phyloP scores from a whole-genome alignment of 768 basidiomycete species.

The Phylloporus scabripes region DNA sequence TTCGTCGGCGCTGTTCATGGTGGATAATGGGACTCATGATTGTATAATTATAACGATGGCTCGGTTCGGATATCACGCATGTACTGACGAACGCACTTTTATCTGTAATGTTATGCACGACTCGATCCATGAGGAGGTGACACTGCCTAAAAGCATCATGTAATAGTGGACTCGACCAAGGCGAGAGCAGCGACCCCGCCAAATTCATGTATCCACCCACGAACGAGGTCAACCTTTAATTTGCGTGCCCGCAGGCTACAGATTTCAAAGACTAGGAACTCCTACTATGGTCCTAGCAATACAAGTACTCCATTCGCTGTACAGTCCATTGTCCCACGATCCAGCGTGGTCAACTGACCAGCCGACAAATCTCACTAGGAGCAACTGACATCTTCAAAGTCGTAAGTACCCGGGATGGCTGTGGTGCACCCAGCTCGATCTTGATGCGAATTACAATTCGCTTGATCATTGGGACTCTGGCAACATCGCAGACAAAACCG shows the following conservation, averaged over 20 bases:
- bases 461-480: conserved; percentile 35
- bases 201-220: not conserved
- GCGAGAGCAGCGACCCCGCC: too few species aligned
- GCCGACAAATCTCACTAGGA: conserved; percentile 22
- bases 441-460: conserved; percentile 47
- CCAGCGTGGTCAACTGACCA: conserved; percentile 8
- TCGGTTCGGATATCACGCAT: conserved; percentile 8
- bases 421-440: conserved; percentile 39
- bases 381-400: conserved; percentile 38
- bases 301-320: too few species aligned
- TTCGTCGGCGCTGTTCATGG: conserved; percentile 5
- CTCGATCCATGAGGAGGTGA: not conserved
- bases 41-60: conserved; percentile 18
- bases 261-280: too few species aligned
- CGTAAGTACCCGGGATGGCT: conserved; percentile 43
- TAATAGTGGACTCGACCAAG: not conserved
- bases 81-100: conserved; percentile 14
- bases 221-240: not conserved
- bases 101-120: conserved; percentile 18
- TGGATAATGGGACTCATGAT: conserved; percentile 15
- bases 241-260: not conserved
- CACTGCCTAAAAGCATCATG: too few species aligned
- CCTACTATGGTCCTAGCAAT: too few species aligned
- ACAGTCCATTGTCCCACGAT: conserved; percentile 3
- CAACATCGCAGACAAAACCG: conserved; percentile 51